These are phyloP conservation scores for Mycena crocata DNA, from an alignment of 768 basidiomycete species.

Conservation along the genomic window DNA sequence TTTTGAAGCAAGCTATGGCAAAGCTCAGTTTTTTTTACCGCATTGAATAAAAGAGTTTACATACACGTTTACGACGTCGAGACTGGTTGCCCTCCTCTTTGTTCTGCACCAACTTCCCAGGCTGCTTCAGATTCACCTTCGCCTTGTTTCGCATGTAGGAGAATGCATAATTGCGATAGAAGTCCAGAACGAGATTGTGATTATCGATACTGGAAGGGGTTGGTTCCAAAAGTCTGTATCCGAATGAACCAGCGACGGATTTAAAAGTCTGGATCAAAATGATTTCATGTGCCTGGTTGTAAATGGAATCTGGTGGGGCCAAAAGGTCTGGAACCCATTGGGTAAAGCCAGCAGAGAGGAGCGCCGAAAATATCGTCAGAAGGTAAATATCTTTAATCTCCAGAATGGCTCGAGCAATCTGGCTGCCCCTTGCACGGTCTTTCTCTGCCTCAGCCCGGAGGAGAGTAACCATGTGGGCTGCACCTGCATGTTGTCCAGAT, in stretches of 20 bases:
- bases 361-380: background rate
- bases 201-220: background rate
- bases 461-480: too few relatives aligned
- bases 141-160: background rate
- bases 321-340: background rate
- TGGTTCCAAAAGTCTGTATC: background rate
- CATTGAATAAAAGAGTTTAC: background rate
- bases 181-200: background rate
- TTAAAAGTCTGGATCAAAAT: background rate
- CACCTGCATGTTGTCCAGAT: too few relatives aligned
- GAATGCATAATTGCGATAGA: background rate
- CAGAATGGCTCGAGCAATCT: background rate
- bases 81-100: background rate
- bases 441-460: too few relatives aligned
- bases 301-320: background rate
- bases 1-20: background rate
- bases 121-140: background rate
- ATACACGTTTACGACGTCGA: conserved; percentile 2
- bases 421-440: background rate
- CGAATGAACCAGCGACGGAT: background rate
- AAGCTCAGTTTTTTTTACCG: background rate
- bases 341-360: background rate
- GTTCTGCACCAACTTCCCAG: background rate
- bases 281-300: conserved; percentile 5
- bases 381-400: background rate